A percentile compares a stretch with the other conserved stretches of the same genome.
These are phyloP conservation scores for Diaporthe vexans DNA, from an alignment of 2,329 filamentous ascomycete genomes.

Conservation along the genomic window DNA sequence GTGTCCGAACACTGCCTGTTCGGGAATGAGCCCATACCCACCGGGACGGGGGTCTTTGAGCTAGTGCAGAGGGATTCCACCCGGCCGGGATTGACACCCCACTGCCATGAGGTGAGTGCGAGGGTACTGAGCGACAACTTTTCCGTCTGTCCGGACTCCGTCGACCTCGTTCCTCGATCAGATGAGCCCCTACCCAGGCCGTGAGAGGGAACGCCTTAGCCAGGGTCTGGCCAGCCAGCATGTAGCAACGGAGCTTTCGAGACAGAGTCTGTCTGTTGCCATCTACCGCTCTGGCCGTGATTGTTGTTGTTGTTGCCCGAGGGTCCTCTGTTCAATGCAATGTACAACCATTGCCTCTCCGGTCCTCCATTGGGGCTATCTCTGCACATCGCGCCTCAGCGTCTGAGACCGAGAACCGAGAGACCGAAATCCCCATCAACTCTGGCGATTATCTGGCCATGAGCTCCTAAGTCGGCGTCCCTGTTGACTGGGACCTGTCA, in stretches of 20 bases:
- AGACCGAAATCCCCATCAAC: constrained; percentile 13
- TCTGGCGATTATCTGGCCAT: constrained; percentile 32
- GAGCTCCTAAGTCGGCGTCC: constrained; percentile 31
- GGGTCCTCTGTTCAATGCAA: neutral
- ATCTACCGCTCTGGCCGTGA: neutral
- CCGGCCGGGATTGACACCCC: constrained; percentile 37
- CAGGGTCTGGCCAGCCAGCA: constrained; percentile 3
- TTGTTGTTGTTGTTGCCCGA: neutral
- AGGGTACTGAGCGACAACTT: constrained; percentile 2
- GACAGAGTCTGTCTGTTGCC: neutral
- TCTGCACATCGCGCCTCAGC: constrained; percentile 13
- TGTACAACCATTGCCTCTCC: constrained; percentile 15
- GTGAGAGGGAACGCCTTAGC: neutral
- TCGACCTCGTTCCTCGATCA: constrained; percentile 11
- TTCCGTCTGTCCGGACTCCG: constrained; percentile 41
- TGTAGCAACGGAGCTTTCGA: constrained; percentile 13
- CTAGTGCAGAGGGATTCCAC: constrained; percentile 37
- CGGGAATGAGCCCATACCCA: constrained; percentile 27
- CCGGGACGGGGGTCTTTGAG: constrained; percentile 21
- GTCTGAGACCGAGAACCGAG: constrained; percentile 35
- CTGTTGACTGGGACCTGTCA: neutral
- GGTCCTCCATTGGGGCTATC: constrained; percentile 5
- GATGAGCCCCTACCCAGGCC: constrained; percentile 29
- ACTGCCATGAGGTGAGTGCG: constrained; percentile 38
- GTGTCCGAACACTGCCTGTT: constrained; percentile 39